Conservation (phyloP, 2,329 filamentous ascomycete genomes). For the Diaporthe sp. region DNA sequence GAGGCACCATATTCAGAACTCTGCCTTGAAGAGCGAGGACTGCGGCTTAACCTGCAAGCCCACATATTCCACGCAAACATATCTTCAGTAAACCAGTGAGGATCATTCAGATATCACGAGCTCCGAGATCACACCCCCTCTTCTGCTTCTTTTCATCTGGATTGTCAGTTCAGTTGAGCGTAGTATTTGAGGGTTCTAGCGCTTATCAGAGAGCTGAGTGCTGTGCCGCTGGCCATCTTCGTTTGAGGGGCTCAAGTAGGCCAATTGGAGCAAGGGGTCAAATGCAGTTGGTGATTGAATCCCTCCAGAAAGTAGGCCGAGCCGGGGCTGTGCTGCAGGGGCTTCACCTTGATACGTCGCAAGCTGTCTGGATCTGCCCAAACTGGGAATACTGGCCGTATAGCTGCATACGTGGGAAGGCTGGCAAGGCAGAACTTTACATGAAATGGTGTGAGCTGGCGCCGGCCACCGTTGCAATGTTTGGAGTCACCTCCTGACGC, state of each 20-base stretch:
- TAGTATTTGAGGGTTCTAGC: not conserved
- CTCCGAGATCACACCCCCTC: not conserved
- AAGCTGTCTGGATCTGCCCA: not conserved
- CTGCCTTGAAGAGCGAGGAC: no score
- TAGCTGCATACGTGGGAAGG: not conserved
- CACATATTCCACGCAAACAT: no score
- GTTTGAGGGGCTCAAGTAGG: not conserved
- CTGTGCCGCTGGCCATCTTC: not conserved
- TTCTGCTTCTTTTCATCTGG: not conserved
- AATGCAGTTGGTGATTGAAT: constrained; percentile 10
- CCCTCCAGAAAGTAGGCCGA: no score
- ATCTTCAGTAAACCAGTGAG: not conserved
- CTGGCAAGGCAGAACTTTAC: not conserved
- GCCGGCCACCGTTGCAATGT: constrained; percentile 3
- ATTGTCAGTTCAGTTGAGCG: not conserved
- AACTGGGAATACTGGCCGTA: constrained; percentile 8
- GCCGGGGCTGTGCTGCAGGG: constrained; percentile 17
- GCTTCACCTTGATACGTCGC: not conserved
- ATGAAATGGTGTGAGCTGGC: not conserved
- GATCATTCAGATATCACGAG: not conserved
- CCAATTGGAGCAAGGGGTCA: not conserved
- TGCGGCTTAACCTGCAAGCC: no score
- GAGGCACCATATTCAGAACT: no score
- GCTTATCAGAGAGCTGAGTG: constrained; percentile 3
- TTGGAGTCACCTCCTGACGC: not conserved